Percentiles rank a stretch among this genome's conserved stretches.
phyloP scores from a whole-genome alignment of 2,329 filamentous ascomycete genomes.

The Xylariaceae sp. region DNA sequence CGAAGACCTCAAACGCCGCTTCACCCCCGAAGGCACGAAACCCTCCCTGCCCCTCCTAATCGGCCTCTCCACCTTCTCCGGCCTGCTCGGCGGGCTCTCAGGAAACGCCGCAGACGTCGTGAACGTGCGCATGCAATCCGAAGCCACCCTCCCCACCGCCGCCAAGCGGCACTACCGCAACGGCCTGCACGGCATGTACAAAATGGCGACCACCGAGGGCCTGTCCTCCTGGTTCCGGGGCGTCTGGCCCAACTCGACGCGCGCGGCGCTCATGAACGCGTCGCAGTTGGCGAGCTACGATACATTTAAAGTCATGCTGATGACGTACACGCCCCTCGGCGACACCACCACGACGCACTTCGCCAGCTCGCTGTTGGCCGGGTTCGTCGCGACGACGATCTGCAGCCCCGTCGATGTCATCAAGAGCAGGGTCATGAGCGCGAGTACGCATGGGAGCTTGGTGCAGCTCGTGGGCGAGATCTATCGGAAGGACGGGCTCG shows the following conservation, averaged over 20 bases:
- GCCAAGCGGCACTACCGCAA: conserved; percentile 86
- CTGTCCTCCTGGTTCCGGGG: conserved; percentile 74
- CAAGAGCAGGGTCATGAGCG: conserved; percentile 84
- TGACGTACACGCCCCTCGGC: conserved; percentile 63
- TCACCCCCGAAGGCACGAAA: conserved; percentile 46
- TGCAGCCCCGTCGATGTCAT: conserved; percentile 86
- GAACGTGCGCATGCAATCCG: conserved; percentile 98
- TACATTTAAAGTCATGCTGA: conserved; percentile 69
- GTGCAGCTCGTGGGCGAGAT: conserved; percentile 62
- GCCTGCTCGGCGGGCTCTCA: conserved; percentile 82
- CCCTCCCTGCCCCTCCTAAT: conserved; percentile 76
- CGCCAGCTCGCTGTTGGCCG: conserved; percentile 71
- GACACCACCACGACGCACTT: conserved; percentile 78
- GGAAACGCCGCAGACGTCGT: conserved; percentile 95
- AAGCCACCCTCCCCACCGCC: conserved; percentile 68
- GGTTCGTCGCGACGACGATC: conserved; percentile 79
- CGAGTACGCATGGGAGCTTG: conserved; percentile 52
- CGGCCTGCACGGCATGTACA: conserved; percentile 79
- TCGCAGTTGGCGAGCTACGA: conserved; percentile 84
- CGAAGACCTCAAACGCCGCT: conserved; percentile 79
- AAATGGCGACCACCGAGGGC: conserved; percentile 88
- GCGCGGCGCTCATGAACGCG: conserved; percentile 85
- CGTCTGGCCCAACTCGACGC: conserved; percentile 76
- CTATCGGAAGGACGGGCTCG: conserved; percentile 66
- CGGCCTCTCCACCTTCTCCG: conserved; percentile 77